These are phyloP conservation scores for Ganoderma lingzhi DNA, from an alignment of 1,284 basidiomycete genomes.

Conservation along the genomic window DNA sequence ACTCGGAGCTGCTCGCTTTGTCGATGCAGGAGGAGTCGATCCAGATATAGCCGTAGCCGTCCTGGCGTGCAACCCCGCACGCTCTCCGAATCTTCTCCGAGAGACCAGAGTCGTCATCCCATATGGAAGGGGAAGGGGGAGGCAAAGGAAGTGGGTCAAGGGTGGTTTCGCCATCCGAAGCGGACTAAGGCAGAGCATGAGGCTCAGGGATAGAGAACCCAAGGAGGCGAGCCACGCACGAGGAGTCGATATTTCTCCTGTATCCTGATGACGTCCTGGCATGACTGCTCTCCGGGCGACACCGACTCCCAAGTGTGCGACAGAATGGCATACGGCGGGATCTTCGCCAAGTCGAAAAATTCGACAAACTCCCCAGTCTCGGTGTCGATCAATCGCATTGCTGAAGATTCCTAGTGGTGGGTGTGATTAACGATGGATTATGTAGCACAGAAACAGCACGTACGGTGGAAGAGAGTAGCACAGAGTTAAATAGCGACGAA, in stretches of 20 bases:
- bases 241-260: background rate
- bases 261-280: slow-evolving; percentile 3
- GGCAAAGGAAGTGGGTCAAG: background rate
- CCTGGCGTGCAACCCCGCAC: background rate
- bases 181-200: background rate
- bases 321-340: slow-evolving; percentile 13
- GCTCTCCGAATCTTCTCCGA: slow-evolving; percentile 8
- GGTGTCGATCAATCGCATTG: slow-evolving; percentile 11
- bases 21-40: slow-evolving; percentile 20
- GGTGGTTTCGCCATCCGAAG: background rate
- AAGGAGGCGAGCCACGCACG: background rate
- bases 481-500: background rate
- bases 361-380: background rate
- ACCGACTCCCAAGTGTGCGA: slow-evolving; percentile 11
- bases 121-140: background rate
- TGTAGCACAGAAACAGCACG: background rate
- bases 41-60: slow-evolving; percentile 11
- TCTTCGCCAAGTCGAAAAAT: background rate
- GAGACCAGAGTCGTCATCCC: background rate
- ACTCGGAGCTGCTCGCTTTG: slow-evolving; percentile 16
- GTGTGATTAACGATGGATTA: background rate
- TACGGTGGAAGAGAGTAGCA: background rate
- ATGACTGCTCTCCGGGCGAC: slow-evolving; percentile 8
- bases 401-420: background rate
- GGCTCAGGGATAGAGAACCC: background rate